These are phyloP conservation scores for Alloteropsis semialata DNA, from an alignment of 176 grass and related monocot species.

Conservation along the genomic window DNA sequence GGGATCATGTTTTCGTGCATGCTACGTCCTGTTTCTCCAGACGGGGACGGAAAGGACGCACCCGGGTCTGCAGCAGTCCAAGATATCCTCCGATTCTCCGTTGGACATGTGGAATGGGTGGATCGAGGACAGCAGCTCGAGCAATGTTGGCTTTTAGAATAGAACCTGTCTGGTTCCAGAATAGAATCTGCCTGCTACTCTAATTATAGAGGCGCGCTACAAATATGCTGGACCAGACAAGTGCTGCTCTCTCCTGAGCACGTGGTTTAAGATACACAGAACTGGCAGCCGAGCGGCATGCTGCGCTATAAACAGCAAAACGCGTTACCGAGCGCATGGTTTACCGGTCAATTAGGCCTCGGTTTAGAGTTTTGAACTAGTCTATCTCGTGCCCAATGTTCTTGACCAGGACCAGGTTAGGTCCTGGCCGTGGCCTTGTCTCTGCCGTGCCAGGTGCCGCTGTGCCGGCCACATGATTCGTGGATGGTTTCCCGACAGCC, in stretches of 20 bases:
- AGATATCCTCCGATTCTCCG: no score
- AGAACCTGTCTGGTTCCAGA: no score
- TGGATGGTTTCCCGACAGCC: not conserved
- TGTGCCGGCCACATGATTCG: not conserved
- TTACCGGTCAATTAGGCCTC: not conserved
- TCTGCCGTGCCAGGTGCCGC: no score
- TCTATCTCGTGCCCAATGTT: not conserved
- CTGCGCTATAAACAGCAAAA: slow-evolving; percentile 21
- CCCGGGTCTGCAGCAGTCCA: no score
- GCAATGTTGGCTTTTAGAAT: not conserved
- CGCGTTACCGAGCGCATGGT: not conserved
- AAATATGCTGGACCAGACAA: not conserved
- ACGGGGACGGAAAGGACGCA: not conserved
- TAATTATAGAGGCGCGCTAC: not conserved
- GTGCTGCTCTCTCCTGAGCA: not conserved
- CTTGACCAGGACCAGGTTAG: not conserved
- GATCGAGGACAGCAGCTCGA: not conserved
- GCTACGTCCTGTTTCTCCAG: not conserved
- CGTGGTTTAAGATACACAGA: not conserved
- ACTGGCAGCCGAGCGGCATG: not conserved
- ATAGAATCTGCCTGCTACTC: not conserved
- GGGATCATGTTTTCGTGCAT: not conserved
- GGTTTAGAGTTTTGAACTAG: not conserved
- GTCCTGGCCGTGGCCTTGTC: not conserved
- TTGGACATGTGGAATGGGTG: no score